Base-by-base conservation (phyloP, 2,329 filamentous ascomycete genomes). In the Pestalotiopsis fici region DNA sequence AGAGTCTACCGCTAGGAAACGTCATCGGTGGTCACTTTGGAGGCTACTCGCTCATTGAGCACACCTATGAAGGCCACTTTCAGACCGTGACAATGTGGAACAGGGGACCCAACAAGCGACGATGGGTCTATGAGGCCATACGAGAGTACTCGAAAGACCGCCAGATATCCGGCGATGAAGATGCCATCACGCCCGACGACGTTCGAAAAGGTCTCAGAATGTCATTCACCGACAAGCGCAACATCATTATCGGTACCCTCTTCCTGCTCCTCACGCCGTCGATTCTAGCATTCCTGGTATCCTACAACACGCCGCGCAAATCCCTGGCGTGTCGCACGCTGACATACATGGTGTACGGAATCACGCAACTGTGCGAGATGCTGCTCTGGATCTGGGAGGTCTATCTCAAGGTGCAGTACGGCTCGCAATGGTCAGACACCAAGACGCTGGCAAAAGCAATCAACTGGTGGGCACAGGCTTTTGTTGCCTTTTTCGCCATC, bases 311-410 rank as follows among this genome's bases (percentile, higher is more conserved):
- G 31, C 78, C 77, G 1, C 67, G 72, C 11, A 69, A 71, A 3
- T 77, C 77, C 9, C 71, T 79, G 3, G 75, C 76, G 7, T 80
- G 78, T 54, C 73, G 78, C 15, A 78, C 71, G 50, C 59, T 79
- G 37, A 78, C 75, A 2, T 78, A 78, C 59, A 69, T 78, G 3
- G 56, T 78, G 15, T 80, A 79, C 63, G 74, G 73, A 37, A 66
- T 76, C 27, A 75, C 71, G 37, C 78, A 80, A 69, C 69, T 75
- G 0, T 71, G 72, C 59, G 75, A 76, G 69, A 75, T 78, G 69
- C 65, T 69, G 2, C 68, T 78, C 6, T 78, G 76, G 76, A 67
- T 70, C 3, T 71, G 71, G 59, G 74, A 76, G 37, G 73, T 72
- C 15, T 68, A 71, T 11, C 67, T 77, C n/a, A 71, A 71, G 43